These are phyloP conservation scores for Papiliotrema nemorosa DNA, from an alignment of 1,284 basidiomycete genomes.

Conservation along the genomic window DNA sequence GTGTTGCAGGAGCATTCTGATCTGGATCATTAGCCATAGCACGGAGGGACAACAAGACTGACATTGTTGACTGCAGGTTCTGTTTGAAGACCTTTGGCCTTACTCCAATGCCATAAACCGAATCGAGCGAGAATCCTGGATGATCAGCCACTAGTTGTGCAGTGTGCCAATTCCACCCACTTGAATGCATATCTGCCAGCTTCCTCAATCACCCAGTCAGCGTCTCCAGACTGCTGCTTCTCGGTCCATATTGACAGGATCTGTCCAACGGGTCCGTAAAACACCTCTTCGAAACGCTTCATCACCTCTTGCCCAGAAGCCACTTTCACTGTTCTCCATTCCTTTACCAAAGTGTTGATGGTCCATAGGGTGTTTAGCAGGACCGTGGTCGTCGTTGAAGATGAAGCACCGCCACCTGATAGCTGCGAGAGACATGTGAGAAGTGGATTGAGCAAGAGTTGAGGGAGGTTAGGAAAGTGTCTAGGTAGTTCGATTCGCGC, in stretches of 20 bases:
- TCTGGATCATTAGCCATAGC: constrained; percentile 19
- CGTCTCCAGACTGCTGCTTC: constrained; percentile 25
- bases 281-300: constrained; percentile 36
- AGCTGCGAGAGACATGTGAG: constrained; percentile 34
- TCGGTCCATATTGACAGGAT: constrained; percentile 39
- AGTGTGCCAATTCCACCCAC: constrained; percentile 21
- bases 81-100: constrained; percentile 40
- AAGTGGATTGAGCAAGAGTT: constrained; percentile 38
- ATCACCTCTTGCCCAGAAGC: constrained; percentile 43
- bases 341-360: constrained; percentile 49
- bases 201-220: constrained; percentile 41
- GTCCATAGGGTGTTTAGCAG: constrained; percentile 49
- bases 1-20: constrained; percentile 34
- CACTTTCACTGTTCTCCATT: constrained; percentile 47
- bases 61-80: constrained; percentile 30
- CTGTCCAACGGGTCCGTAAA: constrained; percentile 31
- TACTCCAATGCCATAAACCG: constrained; percentile 43
- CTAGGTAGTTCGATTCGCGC: constrained; percentile 45
- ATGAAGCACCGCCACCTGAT: constrained; percentile 13
- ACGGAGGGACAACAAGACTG: constrained; percentile 6
- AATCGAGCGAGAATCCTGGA: constrained; percentile 43
- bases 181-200: constrained; percentile 49
- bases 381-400: constrained; percentile 29
- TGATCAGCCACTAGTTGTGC: neutral
- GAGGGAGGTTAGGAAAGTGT: constrained; percentile 38